Percentiles rank a stretch among this genome's conserved stretches.
Conservation (phyloP, 805 yeast species). For the Saccharomycopsis synnaedendra region DNA sequence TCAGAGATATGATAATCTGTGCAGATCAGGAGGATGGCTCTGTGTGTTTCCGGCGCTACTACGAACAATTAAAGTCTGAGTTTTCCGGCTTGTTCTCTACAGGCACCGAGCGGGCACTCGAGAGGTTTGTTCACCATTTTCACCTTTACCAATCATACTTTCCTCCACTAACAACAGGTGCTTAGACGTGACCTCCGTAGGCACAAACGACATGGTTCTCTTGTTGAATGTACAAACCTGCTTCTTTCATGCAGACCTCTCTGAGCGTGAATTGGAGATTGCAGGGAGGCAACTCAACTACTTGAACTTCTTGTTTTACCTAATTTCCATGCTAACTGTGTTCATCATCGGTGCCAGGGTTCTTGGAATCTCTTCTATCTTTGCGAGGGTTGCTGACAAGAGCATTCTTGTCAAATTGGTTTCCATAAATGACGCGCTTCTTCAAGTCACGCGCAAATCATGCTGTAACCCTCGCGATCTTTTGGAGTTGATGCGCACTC, state of each 20-base stretch:
- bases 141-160: background rate
- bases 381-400: too few species aligned
- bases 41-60: constrained; percentile 3
- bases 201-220: constrained; percentile 6
- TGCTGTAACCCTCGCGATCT: too few species aligned
- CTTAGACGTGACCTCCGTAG: background rate
- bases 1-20: constrained; percentile 6
- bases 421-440: too few species aligned
- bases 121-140: background rate
- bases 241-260: constrained; percentile 6
- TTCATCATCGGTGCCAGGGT: too few species aligned
- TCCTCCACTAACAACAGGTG: background rate
- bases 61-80: constrained; percentile 1
- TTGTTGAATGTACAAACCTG: constrained; percentile 11
- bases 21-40: constrained; percentile 7
- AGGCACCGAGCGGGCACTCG: background rate
- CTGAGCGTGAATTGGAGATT: background rate
- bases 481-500: too few species aligned
- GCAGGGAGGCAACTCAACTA: too few species aligned
- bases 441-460: too few species aligned
- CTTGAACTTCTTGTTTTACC: too few species aligned
- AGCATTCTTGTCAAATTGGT: too few species aligned
- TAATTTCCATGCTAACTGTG: too few species aligned
- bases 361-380: too few species aligned
- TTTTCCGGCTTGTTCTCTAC: background rate